phyloP scores from a whole-genome alignment of 768 basidiomycete species.

The Boletus rufocinnamomeus region DNA sequence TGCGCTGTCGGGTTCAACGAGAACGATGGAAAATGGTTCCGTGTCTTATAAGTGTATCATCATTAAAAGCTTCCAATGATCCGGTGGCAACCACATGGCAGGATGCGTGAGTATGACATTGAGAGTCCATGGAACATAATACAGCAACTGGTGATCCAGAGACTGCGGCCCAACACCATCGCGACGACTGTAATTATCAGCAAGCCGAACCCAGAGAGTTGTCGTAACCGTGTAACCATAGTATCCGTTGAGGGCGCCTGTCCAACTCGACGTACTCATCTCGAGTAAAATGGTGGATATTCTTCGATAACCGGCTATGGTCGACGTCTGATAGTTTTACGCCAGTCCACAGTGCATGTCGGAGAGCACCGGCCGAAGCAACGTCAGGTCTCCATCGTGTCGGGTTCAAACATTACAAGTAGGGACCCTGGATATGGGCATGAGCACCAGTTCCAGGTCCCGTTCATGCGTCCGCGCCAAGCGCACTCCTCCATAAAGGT shows the following conservation, averaged over 20 bases:
- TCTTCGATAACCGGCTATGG: not conserved
- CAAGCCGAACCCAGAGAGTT: not conserved
- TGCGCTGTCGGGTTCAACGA: not conserved
- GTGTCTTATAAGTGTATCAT: not conserved
- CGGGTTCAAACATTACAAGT: not conserved
- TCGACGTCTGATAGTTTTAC: not conserved
- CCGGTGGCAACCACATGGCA: not conserved
- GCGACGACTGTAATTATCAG: not conserved
- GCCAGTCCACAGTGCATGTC: too few species aligned
- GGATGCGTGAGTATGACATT: not conserved
- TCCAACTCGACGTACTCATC: not conserved
- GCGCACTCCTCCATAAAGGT: slow-evolving; percentile 58
- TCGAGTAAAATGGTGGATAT: not conserved
- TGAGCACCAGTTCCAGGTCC: not conserved
- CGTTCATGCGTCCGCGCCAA: slow-evolving; percentile 23
- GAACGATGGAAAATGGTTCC: not conserved
- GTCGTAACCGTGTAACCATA: not conserved
- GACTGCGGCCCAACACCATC: not conserved
- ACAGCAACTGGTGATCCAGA: not conserved
- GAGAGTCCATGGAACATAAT: too few species aligned
- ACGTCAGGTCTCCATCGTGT: not conserved
- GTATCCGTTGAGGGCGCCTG: not conserved
- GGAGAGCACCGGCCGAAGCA: not conserved
- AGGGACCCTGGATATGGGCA: not conserved
- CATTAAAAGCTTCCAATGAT: slow-evolving; percentile 4